Percentiles rank a stretch among this genome's conserved stretches.
Conservation (phyloP, 371 early-diverging fungal species). For the Phascolomyces articulosus region DNA sequence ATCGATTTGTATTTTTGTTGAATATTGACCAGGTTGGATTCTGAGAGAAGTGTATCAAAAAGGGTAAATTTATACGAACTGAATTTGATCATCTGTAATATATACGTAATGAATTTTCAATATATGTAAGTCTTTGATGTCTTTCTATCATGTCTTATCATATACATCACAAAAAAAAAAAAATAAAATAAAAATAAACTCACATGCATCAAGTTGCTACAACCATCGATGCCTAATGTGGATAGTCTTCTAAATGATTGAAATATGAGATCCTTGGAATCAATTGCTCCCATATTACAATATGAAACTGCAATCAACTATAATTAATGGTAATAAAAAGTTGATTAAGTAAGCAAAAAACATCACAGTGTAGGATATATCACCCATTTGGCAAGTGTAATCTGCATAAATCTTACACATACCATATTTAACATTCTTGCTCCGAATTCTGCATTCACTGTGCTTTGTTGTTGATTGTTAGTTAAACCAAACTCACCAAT, state of each 20-base stretch:
- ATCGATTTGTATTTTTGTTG: neutral
- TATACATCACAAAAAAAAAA: too few species aligned
- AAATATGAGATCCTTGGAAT: neutral
- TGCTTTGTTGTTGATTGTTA: neutral
- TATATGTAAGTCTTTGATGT: too few species aligned
- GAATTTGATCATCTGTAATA: neutral
- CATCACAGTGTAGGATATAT: too few species aligned
- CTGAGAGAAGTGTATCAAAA: neutral
- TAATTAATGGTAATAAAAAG: too few species aligned
- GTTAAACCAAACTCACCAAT: neutral
- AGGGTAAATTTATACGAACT: neutral
- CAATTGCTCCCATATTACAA: neutral
- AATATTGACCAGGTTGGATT: neutral
- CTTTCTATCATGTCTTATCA: too few species aligned
- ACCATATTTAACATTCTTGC: neutral
- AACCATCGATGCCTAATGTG: neutral
- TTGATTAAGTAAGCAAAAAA: too few species aligned
- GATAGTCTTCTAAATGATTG: neutral
- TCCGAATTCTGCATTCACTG: neutral
- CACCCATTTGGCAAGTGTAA: too few species aligned
- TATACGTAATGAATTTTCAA: too few species aligned
- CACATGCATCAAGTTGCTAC: neutral
- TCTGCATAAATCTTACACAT: too few species aligned
- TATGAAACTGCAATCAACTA: neutral
- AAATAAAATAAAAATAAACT: neutral